Conservation (phyloP, 1,139 yeast genomes). For the Candida albicans region DNA sequence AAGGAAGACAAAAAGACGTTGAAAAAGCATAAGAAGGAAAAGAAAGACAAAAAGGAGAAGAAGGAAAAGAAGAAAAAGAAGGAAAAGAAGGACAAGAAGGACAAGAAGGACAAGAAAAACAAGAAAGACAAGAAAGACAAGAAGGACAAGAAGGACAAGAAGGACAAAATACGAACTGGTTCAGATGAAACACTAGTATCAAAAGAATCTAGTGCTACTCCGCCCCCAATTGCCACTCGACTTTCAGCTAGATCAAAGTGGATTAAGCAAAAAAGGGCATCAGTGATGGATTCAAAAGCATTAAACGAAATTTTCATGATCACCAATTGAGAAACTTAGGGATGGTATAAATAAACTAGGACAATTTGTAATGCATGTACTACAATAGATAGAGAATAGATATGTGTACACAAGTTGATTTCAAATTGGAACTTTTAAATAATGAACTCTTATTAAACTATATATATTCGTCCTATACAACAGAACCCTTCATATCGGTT, state of each 20-base stretch:
- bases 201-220: slow-evolving; percentile 16
- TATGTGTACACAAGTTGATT: slow-evolving; percentile 1
- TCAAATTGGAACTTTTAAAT: not conserved
- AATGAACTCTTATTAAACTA: not conserved
- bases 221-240: slow-evolving; percentile 52
- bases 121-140: slow-evolving; percentile 25
- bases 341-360: slow-evolving; percentile 17
- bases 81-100: slow-evolving; percentile 23
- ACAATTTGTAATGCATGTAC: not conserved
- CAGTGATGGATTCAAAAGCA: slow-evolving; percentile 85
- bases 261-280: slow-evolving; percentile 86
- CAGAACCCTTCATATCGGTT: slow-evolving; percentile 10
- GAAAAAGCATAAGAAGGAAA: slow-evolving; percentile 13
- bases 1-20: slow-evolving; percentile 13
- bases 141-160: slow-evolving; percentile 27
- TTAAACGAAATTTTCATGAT: slow-evolving; percentile 92
- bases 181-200: not conserved
- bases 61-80: slow-evolving; percentile 22
- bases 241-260: slow-evolving; percentile 80
- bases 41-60: slow-evolving; percentile 23
- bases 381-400: not conserved
- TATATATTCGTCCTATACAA: not conserved
- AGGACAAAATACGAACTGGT: slow-evolving; percentile 19
- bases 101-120: slow-evolving; percentile 23
- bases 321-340: slow-evolving; percentile 25